A percentile compares a stretch with the other conserved stretches of the same genome.
These are phyloP conservation scores for Naganishia antarctica DNA, from an alignment of 768 basidiomycete species.

Conservation along the genomic window DNA sequence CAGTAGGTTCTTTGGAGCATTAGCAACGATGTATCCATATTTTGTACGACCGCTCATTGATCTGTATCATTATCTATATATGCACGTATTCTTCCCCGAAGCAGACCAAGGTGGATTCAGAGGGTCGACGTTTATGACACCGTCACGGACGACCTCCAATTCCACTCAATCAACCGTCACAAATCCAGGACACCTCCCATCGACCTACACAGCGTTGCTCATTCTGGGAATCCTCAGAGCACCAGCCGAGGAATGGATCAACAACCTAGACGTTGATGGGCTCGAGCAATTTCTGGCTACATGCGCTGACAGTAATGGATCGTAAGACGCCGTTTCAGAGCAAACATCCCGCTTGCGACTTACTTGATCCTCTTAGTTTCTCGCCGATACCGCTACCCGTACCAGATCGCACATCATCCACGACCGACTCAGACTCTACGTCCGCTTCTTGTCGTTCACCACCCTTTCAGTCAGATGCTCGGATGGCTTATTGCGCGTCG, in stretches of 20 bases:
- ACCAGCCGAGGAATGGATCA: conserved; percentile 54
- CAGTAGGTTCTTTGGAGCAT: conserved; percentile 36
- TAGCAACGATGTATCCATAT: conserved; percentile 9
- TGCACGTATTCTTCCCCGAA: conserved; percentile 50
- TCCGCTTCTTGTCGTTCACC: too few species aligned
- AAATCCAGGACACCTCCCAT: conserved; percentile 76
- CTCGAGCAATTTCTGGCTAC: conserved; percentile 63
- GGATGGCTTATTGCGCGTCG: conserved; percentile 22
- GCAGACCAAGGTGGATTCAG: conserved; percentile 54
- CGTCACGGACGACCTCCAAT: neutral
- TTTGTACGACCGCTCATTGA: conserved; percentile 58
- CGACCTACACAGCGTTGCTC: conserved; percentile 87
- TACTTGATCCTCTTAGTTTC: neutral
- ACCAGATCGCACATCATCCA: too few species aligned
- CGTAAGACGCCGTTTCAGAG: conserved; percentile 53
- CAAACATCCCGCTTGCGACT: neutral
- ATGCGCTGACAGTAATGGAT: conserved; percentile 77
- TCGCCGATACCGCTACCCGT: conserved; percentile 1
- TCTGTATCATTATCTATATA: too few species aligned
- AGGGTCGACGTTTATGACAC: conserved; percentile 70
- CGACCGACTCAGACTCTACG: too few species aligned
- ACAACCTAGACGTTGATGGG: conserved; percentile 63
- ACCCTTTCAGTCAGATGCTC: conserved; percentile 19
- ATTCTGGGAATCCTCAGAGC: conserved; percentile 82
- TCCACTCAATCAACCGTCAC: conserved; percentile 49